These are phyloP conservation scores for Sporopachydermia lactativora DNA, from an alignment of 805 yeast genomes.

Conservation along the genomic window DNA sequence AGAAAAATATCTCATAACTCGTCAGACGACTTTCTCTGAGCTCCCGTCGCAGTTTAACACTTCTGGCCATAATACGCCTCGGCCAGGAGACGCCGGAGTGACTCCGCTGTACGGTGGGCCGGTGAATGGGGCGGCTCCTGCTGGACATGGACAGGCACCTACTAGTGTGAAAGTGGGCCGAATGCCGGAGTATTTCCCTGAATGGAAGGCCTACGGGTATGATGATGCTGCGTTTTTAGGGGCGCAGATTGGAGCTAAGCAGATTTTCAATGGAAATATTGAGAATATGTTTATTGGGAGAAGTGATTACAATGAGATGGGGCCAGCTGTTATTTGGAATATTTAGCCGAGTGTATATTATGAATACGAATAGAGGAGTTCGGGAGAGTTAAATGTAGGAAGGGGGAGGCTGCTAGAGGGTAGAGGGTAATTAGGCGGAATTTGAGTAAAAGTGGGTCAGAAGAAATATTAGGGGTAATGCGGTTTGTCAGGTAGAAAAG, in stretches of 20 bases:
- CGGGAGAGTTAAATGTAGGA: background rate
- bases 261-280: conserved; percentile 48
- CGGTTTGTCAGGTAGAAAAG: too few relatives aligned
- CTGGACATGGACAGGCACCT: conserved; percentile 56
- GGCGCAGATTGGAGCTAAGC: conserved; percentile 77
- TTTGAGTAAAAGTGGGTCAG: too few relatives aligned
- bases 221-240: conserved; percentile 73
- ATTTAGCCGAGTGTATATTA: conserved; percentile 10
- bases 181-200: conserved; percentile 86
- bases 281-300: conserved; percentile 53
- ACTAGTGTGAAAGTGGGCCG: conserved; percentile 53
- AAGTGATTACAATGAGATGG: conserved; percentile 60
- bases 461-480: too few relatives aligned
- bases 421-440: too few relatives aligned
- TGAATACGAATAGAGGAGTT: background rate
- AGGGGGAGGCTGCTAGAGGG: too few relatives aligned
- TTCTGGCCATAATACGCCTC: conserved; percentile 18
- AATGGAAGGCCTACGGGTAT: conserved; percentile 77
- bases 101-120: conserved; percentile 29
- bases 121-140: conserved; percentile 16
- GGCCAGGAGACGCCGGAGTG: conserved; percentile 23
- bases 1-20: conserved; percentile 35
- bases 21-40: conserved; percentile 22
- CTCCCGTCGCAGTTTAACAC: conserved; percentile 21
- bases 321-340: conserved; percentile 79